Base-by-base conservation (phyloP, 345 rosid species). In the Geranium brycei region DNA sequence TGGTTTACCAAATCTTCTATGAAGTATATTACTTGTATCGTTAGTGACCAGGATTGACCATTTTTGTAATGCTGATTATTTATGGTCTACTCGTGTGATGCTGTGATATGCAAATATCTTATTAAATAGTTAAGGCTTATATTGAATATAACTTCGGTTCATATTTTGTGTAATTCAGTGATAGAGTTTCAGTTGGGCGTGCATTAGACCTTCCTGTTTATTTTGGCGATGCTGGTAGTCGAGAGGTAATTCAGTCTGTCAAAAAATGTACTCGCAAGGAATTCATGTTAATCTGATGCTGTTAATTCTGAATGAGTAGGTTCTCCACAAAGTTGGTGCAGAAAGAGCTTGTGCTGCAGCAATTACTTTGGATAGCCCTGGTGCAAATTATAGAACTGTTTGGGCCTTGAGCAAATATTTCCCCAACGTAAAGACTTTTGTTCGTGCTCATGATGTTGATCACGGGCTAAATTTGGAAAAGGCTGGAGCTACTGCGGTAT, bases 261-360 rank as follows among this genome's bases (percentile, higher is more conserved):
- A 19, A 14, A 38, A 38, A 56, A 51, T 31, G 41, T 66, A 18
- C 59, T 65, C n/a, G 51, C 58, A 13, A 58, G 61, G 14, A 35
- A 47, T 38, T 38, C 28, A 17, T 68, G 62, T 72, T 61, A 32
- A 61, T 23, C 23, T 6, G 57, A 60, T 75, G 62, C 73, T 31
- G 6, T 76, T 64, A 62, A 31, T 66, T 18, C 38, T 72, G 62
- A 59, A 18, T 64, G 69, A 63, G 17, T 76, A 92, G 98, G 95
- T 92, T 66, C 97, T 92, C 57, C 98, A 92, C 72, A 92, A 92
- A 80, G 76, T 92, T 60, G 98, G 98, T 71, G 96, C 97, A 11
- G 95, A 78, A 68, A 87, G 98, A 80, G 98, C 98, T 1, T 87
- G 97, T 71, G 95, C 98, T 63, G 97, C 97, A 8, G 98, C 96